Conservation (phyloP, 2,329 filamentous ascomycete species). For the Raffaelea albimanens region DNA sequence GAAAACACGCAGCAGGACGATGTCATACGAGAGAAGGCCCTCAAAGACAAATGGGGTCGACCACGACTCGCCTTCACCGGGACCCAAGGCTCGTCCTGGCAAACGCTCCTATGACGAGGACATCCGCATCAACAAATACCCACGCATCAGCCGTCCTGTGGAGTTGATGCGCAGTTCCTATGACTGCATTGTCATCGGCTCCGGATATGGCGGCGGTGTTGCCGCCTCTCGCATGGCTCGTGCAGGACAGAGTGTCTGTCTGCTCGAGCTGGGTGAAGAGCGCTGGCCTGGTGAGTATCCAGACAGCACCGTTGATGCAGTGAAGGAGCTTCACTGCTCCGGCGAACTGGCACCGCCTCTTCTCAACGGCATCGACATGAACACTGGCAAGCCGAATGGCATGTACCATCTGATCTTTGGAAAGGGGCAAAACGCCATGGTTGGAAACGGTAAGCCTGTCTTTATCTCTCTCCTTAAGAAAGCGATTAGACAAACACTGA, state of each 20-base stretch:
- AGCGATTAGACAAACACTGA: not conserved
- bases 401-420: constrained; percentile 56
- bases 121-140: constrained; percentile 23
- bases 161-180: constrained; percentile 49
- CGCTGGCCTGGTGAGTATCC: constrained; percentile 60
- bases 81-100: not conserved
- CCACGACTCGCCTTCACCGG: not conserved
- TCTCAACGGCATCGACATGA: constrained; percentile 30
- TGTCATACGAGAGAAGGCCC: constrained; percentile 16
- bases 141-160: constrained; percentile 46
- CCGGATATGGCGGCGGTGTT: constrained; percentile 59
- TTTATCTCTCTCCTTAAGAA: not conserved
- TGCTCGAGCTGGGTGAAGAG: constrained; percentile 56
- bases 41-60: not conserved
- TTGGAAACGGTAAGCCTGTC: constrained; percentile 36
- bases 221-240: constrained; percentile 57
- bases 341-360: constrained; percentile 37
- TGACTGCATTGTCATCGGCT: constrained; percentile 59
- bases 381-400: constrained; percentile 45
- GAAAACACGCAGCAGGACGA: not conserved
- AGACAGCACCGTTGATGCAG: constrained; percentile 31
- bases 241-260: constrained; percentile 48
- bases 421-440: constrained; percentile 52
- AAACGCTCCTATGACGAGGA: constrained; percentile 18
- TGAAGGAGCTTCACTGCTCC: constrained; percentile 45